Conservation (phyloP, 2,329 filamentous ascomycete genomes). For the Alternaria sp. region DNA sequence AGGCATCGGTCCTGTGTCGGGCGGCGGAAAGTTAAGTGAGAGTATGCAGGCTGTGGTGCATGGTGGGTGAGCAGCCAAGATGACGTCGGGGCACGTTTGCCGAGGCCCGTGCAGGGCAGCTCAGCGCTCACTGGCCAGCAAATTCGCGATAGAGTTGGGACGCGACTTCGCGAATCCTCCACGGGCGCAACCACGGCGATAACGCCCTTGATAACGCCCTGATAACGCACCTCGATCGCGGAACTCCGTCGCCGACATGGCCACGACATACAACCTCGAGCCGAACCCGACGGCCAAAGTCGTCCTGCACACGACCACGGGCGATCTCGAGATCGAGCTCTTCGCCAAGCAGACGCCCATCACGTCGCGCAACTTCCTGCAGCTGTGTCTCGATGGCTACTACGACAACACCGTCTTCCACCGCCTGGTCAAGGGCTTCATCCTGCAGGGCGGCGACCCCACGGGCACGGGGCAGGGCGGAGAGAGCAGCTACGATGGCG, state of each 20-base stretch:
- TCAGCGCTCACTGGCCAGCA: conserved; percentile 7
- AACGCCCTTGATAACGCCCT: neutral
- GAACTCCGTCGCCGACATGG: conserved; percentile 64
- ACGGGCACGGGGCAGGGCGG: conserved; percentile 92
- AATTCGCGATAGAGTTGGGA: conserved; percentile 1
- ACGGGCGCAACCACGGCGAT: neutral
- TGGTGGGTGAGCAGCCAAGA: conserved; percentile 8
- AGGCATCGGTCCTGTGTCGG: conserved; percentile 18
- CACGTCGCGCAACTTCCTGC: conserved; percentile 92
- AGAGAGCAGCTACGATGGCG: conserved; percentile 87
- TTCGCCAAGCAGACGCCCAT: conserved; percentile 95
- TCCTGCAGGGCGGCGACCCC: conserved; percentile 93
- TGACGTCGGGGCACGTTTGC: conserved; percentile 10
- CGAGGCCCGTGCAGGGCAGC: conserved; percentile 13
- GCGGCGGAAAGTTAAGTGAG: neutral
- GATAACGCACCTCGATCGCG: neutral
- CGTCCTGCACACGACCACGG: conserved; percentile 85
- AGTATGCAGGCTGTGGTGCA: conserved; percentile 2
- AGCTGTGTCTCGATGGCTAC: conserved; percentile 93
- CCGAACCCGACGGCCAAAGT: conserved; percentile 92
- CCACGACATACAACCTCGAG: conserved; percentile 89
- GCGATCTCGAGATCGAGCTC: conserved; percentile 88
- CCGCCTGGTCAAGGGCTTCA: conserved; percentile 87
- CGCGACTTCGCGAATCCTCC: conserved; percentile 5
- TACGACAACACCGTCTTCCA: conserved; percentile 95